These are phyloP conservation scores for Starmerella geochares DNA, from an alignment of 805 yeast species.

Conservation along the genomic window DNA sequence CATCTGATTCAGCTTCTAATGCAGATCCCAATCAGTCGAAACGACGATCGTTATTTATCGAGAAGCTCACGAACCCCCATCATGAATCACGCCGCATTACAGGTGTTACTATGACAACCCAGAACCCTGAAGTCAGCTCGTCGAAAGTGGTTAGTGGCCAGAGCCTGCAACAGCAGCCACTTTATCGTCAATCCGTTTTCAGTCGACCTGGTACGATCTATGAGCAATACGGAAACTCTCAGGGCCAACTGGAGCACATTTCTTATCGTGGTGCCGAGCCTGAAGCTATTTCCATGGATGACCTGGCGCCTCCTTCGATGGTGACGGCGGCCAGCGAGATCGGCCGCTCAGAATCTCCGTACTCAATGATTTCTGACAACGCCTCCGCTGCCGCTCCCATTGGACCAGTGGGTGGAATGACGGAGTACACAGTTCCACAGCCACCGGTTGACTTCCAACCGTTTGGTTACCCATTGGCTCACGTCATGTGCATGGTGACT, in stretches of 20 bases:
- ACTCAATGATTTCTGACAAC: constrained; percentile 5
- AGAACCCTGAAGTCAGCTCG: constrained; percentile 27
- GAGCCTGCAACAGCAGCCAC: constrained; percentile 27
- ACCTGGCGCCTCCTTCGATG: constrained; percentile 18
- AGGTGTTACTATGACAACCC: constrained; percentile 30
- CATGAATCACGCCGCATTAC: constrained; percentile 16
- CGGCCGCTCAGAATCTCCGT: constrained; percentile 12
- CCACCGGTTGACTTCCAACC: constrained; percentile 88
- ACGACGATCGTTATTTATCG: constrained; percentile 23
- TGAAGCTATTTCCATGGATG: constrained; percentile 15
- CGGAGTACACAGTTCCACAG: constrained; percentile 72
- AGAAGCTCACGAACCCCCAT: constrained; percentile 18
- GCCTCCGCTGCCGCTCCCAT: constrained; percentile 10
- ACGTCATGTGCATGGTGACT: constrained; percentile 67
- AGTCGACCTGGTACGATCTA: constrained; percentile 8
- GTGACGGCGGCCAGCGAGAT: not conserved
- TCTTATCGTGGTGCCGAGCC: constrained; percentile 27
- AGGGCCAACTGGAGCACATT: constrained; percentile 21
- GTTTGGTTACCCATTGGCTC: constrained; percentile 67
- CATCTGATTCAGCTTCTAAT: not conserved
- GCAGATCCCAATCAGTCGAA: not conserved
- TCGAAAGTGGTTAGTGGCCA: constrained; percentile 31
- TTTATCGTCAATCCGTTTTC: constrained; percentile 24
- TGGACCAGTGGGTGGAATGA: constrained; percentile 27
- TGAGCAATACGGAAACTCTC: constrained; percentile 14